These are phyloP conservation scores for Tulasnella calospora DNA, from an alignment of 768 basidiomycete species.

Conservation along the genomic window DNA sequence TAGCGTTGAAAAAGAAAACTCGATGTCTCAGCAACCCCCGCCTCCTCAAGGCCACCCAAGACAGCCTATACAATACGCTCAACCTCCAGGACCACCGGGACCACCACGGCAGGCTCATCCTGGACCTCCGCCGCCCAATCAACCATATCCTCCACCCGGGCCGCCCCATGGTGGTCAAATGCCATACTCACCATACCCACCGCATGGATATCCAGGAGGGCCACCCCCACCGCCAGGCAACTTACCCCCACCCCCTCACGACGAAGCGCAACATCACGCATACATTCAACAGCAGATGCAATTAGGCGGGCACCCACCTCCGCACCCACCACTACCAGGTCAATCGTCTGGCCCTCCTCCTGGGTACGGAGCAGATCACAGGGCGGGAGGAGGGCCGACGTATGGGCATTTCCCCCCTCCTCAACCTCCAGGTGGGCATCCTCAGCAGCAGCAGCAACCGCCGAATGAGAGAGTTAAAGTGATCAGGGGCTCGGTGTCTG, in stretches of 20 bases:
- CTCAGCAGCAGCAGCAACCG: neutral
- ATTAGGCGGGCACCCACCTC: neutral
- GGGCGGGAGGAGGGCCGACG: neutral
- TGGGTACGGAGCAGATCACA: neutral
- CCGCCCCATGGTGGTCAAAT: neutral
- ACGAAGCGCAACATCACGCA: constrained; percentile 14
- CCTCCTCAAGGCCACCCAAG: neutral
- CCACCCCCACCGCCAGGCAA: neutral
- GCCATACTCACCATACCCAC: neutral
- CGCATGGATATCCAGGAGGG: neutral
- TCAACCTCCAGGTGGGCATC: neutral
- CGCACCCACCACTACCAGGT: neutral
- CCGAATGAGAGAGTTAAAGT: constrained; percentile 4
- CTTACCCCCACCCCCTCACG: constrained; percentile 3
- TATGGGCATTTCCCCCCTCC: constrained; percentile 6
- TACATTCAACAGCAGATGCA: constrained; percentile 11
- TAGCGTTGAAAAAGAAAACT: neutral
- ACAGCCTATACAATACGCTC: neutral
- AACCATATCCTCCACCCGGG: neutral
- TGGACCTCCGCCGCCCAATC: neutral
- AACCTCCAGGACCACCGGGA: neutral
- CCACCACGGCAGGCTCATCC: constrained; percentile 9
- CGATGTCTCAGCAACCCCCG: neutral
- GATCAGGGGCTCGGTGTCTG: neutral
- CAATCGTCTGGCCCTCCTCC: neutral